A percentile compares a stretch with the other conserved stretches of the same genome.
These are phyloP conservation scores for Cladosporium sp. DNA, from an alignment of 2,329 filamentous ascomycete species.

Conservation along the genomic window DNA sequence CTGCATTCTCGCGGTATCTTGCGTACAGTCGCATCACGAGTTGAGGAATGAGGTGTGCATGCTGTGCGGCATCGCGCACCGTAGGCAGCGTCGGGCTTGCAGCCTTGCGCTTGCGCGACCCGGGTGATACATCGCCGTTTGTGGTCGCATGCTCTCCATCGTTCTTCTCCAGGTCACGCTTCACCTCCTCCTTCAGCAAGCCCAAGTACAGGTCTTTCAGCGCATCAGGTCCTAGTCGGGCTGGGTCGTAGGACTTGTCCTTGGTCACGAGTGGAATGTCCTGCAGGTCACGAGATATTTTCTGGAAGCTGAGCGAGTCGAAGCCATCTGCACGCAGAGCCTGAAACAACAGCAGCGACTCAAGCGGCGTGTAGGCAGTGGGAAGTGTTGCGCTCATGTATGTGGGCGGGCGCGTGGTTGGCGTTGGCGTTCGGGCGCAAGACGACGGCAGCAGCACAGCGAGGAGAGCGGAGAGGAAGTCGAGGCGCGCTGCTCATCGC, in stretches of 20 bases:
- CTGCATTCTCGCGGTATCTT: constrained; percentile 65
- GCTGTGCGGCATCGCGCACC: constrained; percentile 62
- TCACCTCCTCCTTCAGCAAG: constrained; percentile 70
- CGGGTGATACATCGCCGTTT: constrained; percentile 47
- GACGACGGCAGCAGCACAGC: background rate
- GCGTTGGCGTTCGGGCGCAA: constrained; percentile 8
- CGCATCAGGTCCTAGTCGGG: constrained; percentile 70
- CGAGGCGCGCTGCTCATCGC: constrained; percentile 7
- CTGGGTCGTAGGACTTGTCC: constrained; percentile 66
- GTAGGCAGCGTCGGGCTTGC: constrained; percentile 60
- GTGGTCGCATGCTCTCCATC: constrained; percentile 3
- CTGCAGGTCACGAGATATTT: constrained; percentile 70
- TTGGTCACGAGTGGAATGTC: constrained; percentile 69
- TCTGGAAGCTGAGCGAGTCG: constrained; percentile 61
- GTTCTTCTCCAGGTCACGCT: constrained; percentile 31
- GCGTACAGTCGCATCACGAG: constrained; percentile 72
- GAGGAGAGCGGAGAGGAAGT: background rate
- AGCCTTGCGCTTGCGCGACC: constrained; percentile 71
- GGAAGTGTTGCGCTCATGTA: constrained; percentile 12
- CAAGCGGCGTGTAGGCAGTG: constrained; percentile 68
- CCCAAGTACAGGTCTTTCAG: constrained; percentile 74
- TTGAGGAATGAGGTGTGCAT: constrained; percentile 64
- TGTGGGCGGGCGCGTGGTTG: background rate
- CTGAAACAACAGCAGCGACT: constrained; percentile 81
- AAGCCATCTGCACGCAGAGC: constrained; percentile 66